Base-by-base conservation (phyloP, 352 stramenopile genomes). In the Phytophthora podocarpi region DNA sequence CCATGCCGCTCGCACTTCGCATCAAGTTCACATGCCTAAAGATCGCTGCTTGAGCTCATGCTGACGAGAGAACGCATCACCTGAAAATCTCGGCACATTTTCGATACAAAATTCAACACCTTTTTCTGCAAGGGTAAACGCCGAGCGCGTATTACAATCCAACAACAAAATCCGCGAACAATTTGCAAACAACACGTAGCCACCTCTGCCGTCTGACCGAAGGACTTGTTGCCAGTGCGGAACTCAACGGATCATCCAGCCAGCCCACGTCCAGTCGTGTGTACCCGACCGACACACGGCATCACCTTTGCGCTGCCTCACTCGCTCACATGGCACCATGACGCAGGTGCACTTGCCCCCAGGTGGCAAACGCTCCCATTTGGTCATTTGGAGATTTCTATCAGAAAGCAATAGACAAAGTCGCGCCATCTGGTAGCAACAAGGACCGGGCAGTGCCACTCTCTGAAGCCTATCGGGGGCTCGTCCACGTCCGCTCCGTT, bases 181-280 rank as follows among this genome's bases (percentile, higher is more conserved):
- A 20, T 48, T 36, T 42, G 53, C 23, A 54, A 64, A 46, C 24
- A 26, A 32, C 7, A 48, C 20, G 16, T 18, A 27, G 6, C 1
- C 31, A 43, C 50, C 46, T 58, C 55, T 59, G 50, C 64, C 53
- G 53, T 61, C 52, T 45, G 39, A 31, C 50, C 46, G 18, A 41
- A 40, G 26, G 37, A 34, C 28, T 37, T 60, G 42, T 47, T 30
- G 53, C 58, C 67, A 76, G 67, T 70, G 42, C 41, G 13, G 20
- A 49, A 47, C 67, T 72, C 67, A 67, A 76, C 67, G 45, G 55
- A 74, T 74, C 60, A 74, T 46, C 54, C 40, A 28, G 13, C 27
- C 28, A 31, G 37, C 20, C 26, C 27, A 36, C 43, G 50, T 61
- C 57, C 42, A 51, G 65, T 63, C 49, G 50, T 64, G 56, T 42